Percentiles rank a stretch among this genome's conserved stretches.
Conservation (phyloP, 129 eudicot genomes). For the Tagetes patula region DNA sequence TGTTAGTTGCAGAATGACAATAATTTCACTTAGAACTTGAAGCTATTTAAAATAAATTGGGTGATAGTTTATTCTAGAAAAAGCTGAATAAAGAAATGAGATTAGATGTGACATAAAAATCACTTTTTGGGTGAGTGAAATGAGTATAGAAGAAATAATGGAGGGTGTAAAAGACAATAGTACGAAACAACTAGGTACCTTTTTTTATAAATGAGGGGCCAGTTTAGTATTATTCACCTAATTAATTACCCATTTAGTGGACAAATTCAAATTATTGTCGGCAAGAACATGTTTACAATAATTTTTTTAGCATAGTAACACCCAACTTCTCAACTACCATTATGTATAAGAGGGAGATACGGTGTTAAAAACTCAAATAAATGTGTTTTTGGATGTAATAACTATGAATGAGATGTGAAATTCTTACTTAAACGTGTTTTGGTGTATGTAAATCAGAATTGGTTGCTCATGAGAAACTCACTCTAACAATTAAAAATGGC, state of each 20-base stretch:
- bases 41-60: constrained; percentile 21
- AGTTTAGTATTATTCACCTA: constrained; percentile 35
- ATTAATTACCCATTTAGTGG: constrained; percentile 53
- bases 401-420: too few species aligned
- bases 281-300: constrained; percentile 38
- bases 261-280: constrained; percentile 63
- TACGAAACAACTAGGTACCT: constrained; percentile 34
- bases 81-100: constrained; percentile 29
- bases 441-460: background rate
- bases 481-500: too few species aligned
- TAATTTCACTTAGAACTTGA: background rate
- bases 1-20: background rate
- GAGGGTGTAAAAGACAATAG: constrained; percentile 41
- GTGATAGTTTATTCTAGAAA: constrained; percentile 41
- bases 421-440: background rate
- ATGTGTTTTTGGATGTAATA: too few species aligned
- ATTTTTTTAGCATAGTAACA: constrained; percentile 9
- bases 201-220: constrained; percentile 35
- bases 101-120: constrained; percentile 45
- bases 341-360: background rate
- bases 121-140: constrained; percentile 45
- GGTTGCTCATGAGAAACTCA: too few species aligned
- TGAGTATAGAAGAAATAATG: constrained; percentile 49
- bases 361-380: too few species aligned
- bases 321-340: constrained; percentile 35